phyloP scores from a whole-genome alignment of 1,284 basidiomycete species.

The Apiotrichum sp. region DNA sequence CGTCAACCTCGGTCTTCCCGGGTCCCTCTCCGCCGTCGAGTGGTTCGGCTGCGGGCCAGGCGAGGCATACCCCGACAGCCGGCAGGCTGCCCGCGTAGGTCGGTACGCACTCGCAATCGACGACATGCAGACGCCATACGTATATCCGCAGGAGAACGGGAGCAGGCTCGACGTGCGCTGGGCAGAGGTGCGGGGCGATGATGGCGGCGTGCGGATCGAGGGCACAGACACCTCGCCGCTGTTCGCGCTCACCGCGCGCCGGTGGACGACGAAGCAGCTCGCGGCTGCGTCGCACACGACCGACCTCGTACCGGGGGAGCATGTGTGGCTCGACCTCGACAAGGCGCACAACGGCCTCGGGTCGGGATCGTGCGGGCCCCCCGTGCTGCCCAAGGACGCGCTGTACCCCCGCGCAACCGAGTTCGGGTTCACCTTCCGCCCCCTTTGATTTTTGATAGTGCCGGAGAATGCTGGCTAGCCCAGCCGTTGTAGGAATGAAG shows the following conservation, averaged over 20 bases:
- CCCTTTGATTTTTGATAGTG: not conserved
- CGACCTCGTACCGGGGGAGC: conserved; percentile 8
- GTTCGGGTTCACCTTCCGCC: conserved; percentile 3
- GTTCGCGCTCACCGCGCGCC: conserved; percentile 13
- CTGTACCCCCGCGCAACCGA: not conserved
- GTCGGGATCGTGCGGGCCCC: conserved; percentile 14
- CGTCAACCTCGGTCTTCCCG: conserved; percentile 13
- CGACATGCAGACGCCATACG: conserved; percentile 23
- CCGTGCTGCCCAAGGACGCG: conserved; percentile 9
- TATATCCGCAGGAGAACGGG: conserved; percentile 24
- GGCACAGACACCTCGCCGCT: conserved; percentile 1
- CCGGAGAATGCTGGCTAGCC: too few species aligned
- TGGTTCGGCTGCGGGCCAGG: conserved; percentile 20
- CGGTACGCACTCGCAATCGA: conserved; percentile 10
- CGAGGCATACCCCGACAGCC: conserved; percentile 19
- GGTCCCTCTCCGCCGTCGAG: conserved; percentile 1
- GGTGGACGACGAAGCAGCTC: conserved; percentile 15
- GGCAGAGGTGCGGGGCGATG: conserved; percentile 7
- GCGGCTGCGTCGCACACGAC: conserved; percentile 10
- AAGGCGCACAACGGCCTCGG: conserved; percentile 14
- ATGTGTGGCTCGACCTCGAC: conserved; percentile 21
- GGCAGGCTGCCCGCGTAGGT: conserved; percentile 7
- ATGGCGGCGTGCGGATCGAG: conserved; percentile 4
- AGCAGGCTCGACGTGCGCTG: conserved; percentile 12
- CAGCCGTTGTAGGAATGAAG: too few species aligned